Base-by-base conservation (phyloP, 2,329 filamentous ascomycete species). In the Cytospora piceae region DNA sequence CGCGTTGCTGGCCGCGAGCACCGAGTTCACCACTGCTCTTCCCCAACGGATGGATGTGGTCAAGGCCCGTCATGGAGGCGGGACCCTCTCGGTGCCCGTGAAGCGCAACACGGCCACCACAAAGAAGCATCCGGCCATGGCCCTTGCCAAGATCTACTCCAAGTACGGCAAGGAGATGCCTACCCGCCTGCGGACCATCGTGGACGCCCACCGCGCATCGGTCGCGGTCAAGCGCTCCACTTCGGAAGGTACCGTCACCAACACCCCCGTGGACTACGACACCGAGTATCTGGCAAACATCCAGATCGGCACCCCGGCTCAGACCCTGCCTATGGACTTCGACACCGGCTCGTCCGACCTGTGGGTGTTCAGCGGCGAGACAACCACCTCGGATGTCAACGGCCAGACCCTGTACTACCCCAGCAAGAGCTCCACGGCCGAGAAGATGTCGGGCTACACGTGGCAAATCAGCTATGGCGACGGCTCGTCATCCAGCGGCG, bases 271-370 rank as follows among this genome's bases (percentile, higher is more conserved):
- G 34, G 51, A 62, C 15, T 58, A 42, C 1, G 67, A 68, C 42
- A 39, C 61, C 39, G 67, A 66, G 32, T 67, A 64, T 27, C 39
- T 66, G 6, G 56, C 66, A 39, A 66, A 37, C 32, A 66, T 66
- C 55, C 61, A 64, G 32, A 51, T 67, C 39, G 66, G 66, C 55
- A 66, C 66, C 7, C 66, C 66, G 22, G 73, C 78, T 9, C 77
- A 81, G 69, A 79, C 75, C 0, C 71, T 82, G 57, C 76, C 78
- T 42, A 70, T 82, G 58, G 76, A 81, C 69, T 79, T 82, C 56
- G 80, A 82, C 65, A 82, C 81, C 1, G 80, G 80, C 0, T 82
- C 79, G 2, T 78, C 79, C 14, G 80, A 83, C 63, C 68, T 75
- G 61, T 75, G 72, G 74, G 73, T 74, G 51, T 73, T 72, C 62